Conservation (phyloP, 306 rosid species). For the Vigna mungo region DNA sequence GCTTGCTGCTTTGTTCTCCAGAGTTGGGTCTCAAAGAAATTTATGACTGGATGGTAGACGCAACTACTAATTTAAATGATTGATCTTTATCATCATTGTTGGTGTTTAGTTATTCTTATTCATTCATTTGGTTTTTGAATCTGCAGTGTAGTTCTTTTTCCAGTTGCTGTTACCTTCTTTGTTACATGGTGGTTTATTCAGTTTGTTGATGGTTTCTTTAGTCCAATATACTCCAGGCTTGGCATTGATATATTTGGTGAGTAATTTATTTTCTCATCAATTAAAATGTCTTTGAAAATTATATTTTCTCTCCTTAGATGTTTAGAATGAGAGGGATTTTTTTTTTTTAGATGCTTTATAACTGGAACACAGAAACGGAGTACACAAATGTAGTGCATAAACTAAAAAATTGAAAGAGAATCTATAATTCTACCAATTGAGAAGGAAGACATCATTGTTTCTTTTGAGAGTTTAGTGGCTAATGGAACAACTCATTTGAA, state of each 20-base stretch:
- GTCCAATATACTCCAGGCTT: slow-evolving; percentile 82
- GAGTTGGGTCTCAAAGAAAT: slow-evolving; percentile 95
- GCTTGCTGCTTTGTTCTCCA: slow-evolving; percentile 94
- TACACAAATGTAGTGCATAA: not conserved
- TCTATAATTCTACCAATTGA: slow-evolving; percentile 15
- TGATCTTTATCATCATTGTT: not conserved
- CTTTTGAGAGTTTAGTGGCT: slow-evolving; percentile 32
- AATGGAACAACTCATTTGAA: slow-evolving; percentile 18
- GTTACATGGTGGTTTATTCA: slow-evolving; percentile 96
- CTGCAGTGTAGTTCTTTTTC: slow-evolving; percentile 93
- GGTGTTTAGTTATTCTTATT: slow-evolving; percentile 40
- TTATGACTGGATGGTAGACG: slow-evolving; percentile 93
- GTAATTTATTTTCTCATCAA: slow-evolving; percentile 46
- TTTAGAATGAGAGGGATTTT: slow-evolving; percentile 4
- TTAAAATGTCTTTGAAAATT: slow-evolving; percentile 8
- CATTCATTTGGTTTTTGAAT: slow-evolving; percentile 40
- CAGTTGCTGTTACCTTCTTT: slow-evolving; percentile 89
- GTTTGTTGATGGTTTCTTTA: slow-evolving; percentile 92
- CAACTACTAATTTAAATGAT: slow-evolving; percentile 29
- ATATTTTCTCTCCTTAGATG: not conserved
- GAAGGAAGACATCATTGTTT: slow-evolving; percentile 18
- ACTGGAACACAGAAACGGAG: slow-evolving; percentile 11
- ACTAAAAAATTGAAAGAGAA: slow-evolving; percentile 9
- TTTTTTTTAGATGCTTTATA: slow-evolving; percentile 10
- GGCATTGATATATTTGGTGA: slow-evolving; percentile 89